phyloP scores from a whole-genome alignment of 2,329 filamentous ascomycete genomes.

The Hymenoscyphus albidus region DNA sequence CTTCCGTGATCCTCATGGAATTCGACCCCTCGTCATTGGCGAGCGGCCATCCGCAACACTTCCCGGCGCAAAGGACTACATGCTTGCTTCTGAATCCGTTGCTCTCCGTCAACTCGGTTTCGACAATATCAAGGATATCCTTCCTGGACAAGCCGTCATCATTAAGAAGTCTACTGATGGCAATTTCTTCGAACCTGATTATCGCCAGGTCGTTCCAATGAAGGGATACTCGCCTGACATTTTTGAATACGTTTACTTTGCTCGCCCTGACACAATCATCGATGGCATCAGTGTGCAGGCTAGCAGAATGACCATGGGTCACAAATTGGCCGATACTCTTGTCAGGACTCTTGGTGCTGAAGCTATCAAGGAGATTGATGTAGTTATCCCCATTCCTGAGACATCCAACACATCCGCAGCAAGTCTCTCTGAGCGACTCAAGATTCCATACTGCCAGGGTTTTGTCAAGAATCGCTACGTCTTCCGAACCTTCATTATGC shows the following conservation, averaged over 20 bases:
- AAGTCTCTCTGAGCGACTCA: constrained; percentile 68
- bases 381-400: constrained; percentile 79
- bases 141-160: constrained; percentile 81
- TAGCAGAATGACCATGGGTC: constrained; percentile 82
- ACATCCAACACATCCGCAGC: constrained; percentile 80
- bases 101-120: constrained; percentile 81
- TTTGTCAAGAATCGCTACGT: constrained; percentile 91
- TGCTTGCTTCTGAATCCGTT: constrained; percentile 87
- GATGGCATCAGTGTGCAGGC: constrained; percentile 85
- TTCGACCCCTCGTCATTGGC: constrained; percentile 77
- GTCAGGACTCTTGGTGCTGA: constrained; percentile 63
- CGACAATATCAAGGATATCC: constrained; percentile 68
- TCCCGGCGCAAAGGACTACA: constrained; percentile 70
- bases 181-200: constrained; percentile 52
- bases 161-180: constrained; percentile 65
- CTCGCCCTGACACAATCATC: constrained; percentile 75
- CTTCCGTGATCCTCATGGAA: constrained; percentile 76
- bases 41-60: constrained; percentile 63
- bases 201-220: constrained; percentile 67
- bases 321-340: constrained; percentile 72
- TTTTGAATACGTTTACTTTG: constrained; percentile 87
- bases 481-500: constrained; percentile 84
- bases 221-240: constrained; percentile 77
- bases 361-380: constrained; percentile 71
- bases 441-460: constrained; percentile 73